Base-by-base conservation (phyloP, 495 filamentous ascomycete species). In the Friedmanniomyces endolithicus region DNA sequence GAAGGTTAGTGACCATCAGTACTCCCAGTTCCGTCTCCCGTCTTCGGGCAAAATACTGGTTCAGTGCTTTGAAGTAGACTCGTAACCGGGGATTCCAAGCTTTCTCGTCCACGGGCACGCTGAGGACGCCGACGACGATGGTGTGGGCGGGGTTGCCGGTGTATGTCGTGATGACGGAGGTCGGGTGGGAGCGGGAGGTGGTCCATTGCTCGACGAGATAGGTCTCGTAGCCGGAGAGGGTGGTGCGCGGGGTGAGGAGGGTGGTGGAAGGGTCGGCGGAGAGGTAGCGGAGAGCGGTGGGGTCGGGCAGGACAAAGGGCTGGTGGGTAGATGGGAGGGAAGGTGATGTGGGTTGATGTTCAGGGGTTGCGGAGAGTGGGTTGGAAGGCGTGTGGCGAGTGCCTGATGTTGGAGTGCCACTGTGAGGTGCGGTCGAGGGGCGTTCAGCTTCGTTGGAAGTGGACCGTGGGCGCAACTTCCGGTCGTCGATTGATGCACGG, bases 201-300 rank as follows among this genome's bases (percentile, higher is more conserved):
- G 87, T 88, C 94, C 92, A 98, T 78, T 98, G 92, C 68, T 97
- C 92, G 53, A 98, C 89, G 34, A 97, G 69, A 70, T 97, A 97
- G 48, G 90, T 72, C 65, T 96, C 90, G 66, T 96, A 97, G 55
- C 94, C 94, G 46, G 80, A 68, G 20, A 98, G 76, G 29, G 74
- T 70, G 46, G 72, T 70, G 45, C 80, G 78, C 27, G 85, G 83
- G 55, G 87, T 77, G 11, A 95, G 75, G 14, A 95, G 82, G 3
- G 74, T 78, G 1, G 87, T 87, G 0, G 79, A 80, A 1, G 86
- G 73, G 54, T 98, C 92, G 57, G 89, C 85, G 75, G 94, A 88
- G 14, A 98, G 78, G 63, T 94, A 98, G 50, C 63, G 59, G 59
- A 74, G 70, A 17, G 71, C 71, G 6, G 70, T 64, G 31, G 68